A percentile compares a stretch with the other conserved stretches of the same genome.
Evolutionary conservation across 2,329 filamentous ascomycete genomes (phyloP).

Genomic region (Cladophialophora psammophila): DNA sequence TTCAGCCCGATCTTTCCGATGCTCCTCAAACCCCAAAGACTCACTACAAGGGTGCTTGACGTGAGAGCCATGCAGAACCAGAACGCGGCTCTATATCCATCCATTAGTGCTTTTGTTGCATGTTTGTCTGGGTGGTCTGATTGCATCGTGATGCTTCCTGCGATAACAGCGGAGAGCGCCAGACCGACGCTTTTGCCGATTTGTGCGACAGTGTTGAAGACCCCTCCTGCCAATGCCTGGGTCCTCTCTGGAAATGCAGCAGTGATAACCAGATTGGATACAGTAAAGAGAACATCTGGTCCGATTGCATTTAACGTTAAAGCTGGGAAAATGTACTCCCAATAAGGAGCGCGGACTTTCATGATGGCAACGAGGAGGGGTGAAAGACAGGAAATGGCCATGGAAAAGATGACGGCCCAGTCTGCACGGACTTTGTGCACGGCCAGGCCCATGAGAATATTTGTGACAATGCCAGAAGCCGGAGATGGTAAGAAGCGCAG

Average conservation of each 20-base stretch:
- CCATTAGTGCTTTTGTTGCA: conserved; percentile 51
- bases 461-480: conserved; percentile 44
- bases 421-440: conserved; percentile 53
- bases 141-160: conserved; percentile 48
- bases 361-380: conserved; percentile 65
- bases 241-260: conserved; percentile 63
- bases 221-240: conserved; percentile 66
- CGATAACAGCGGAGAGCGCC: conserved; percentile 60
- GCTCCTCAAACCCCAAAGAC: conserved; percentile 52
- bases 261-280: conserved; percentile 61
- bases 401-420: conserved; percentile 51
- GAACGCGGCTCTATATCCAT: conserved; percentile 61
- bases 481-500: conserved; percentile 56
- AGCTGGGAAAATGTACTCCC: conserved; percentile 56
- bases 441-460: conserved; percentile 56
- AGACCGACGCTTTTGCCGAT: conserved; percentile 64
- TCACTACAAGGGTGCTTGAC: conserved; percentile 46
- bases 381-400: conserved; percentile 54
- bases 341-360: conserved; percentile 56
- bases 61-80: conserved; percentile 61
- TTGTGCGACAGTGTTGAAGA: conserved; percentile 67
- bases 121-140: conserved; percentile 40
- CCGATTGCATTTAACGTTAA: conserved; percentile 41
- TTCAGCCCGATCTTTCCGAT: conserved; percentile 61
- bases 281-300: conserved; percentile 58